Conservation (phyloP, 108 stramenopile genomes). For the Tribonema minus region DNA sequence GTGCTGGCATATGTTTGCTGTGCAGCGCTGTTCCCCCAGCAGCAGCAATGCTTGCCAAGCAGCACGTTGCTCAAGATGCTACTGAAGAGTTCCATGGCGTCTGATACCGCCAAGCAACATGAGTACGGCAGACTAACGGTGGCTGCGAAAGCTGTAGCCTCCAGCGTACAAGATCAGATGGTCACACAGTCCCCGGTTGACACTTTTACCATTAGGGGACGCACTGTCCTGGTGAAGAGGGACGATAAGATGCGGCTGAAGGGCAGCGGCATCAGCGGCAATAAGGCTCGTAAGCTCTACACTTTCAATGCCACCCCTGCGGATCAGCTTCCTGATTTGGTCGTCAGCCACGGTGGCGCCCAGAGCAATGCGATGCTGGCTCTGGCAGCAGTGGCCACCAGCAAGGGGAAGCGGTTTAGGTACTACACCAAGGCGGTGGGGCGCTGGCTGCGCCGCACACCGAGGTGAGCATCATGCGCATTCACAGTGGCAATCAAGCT, state of each 20-base stretch:
- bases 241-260: constrained; percentile 42
- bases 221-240: constrained; percentile 38
- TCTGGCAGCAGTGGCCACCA: constrained; percentile 68
- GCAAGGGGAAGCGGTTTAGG: constrained; percentile 62
- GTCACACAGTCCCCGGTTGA: constrained; percentile 36
- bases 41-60: no score
- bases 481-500: no score
- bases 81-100: no score
- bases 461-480: no score
- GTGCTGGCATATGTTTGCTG: no score
- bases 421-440: constrained; percentile 83
- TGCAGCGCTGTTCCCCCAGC: no score
- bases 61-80: no score
- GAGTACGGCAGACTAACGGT: no score
- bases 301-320: constrained; percentile 7
- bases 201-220: constrained; percentile 17
- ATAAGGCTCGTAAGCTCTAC: constrained; percentile 45
- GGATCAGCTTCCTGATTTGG: constrained; percentile 8
- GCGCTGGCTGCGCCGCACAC: constrained; percentile 69
- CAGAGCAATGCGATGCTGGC: constrained; percentile 89
- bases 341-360: constrained; percentile 82
- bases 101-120: no score
- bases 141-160: no score
- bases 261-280: constrained; percentile 32
- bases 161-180: no score